Evolutionary conservation across 441 rosid genomes (phyloP).

Genomic region (Gossypium schwendimanii): DNA sequence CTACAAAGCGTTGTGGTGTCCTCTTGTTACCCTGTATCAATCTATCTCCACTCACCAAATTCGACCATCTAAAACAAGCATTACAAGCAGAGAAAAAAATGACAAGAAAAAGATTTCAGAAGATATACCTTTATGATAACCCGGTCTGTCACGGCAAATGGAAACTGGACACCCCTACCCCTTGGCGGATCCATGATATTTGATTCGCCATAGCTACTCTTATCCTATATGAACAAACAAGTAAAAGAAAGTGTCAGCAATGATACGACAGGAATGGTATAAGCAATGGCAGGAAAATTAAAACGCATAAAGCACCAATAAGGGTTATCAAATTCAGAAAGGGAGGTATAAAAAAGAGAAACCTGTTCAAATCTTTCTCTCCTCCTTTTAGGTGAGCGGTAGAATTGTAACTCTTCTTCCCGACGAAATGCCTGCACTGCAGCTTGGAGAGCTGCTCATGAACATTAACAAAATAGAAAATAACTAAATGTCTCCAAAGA

Average conservation of each 20-base stretch:
- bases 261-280: neutral
- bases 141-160: conserved; percentile 78
- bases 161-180: conserved; percentile 82
- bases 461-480: conserved; percentile 1
- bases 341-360: conserved; percentile 8
- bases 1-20: conserved; percentile 93
- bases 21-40: conserved; percentile 87
- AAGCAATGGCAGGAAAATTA: neutral
- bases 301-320: neutral
- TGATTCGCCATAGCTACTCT: conserved; percentile 46
- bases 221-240: conserved; percentile 45
- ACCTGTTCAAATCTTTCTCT: conserved; percentile 89
- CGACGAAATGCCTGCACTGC: conserved; percentile 82
- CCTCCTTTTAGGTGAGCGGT: conserved; percentile 64
- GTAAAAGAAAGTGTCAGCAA: neutral
- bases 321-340: neutral
- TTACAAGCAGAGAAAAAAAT: neutral
- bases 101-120: neutral
- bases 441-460: conserved; percentile 56
- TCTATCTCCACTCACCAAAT: conserved; percentile 12
- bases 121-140: conserved; percentile 79
- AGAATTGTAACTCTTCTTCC: conserved; percentile 60
- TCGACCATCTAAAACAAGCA: neutral
- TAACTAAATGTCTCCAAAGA: neutral
- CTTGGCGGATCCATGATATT: conserved; percentile 42